A percentile compares a stretch with the other conserved stretches of the same genome.
Evolutionary conservation across 257 asterid species (phyloP).

Genomic region (Solanum chaucha): DNA sequence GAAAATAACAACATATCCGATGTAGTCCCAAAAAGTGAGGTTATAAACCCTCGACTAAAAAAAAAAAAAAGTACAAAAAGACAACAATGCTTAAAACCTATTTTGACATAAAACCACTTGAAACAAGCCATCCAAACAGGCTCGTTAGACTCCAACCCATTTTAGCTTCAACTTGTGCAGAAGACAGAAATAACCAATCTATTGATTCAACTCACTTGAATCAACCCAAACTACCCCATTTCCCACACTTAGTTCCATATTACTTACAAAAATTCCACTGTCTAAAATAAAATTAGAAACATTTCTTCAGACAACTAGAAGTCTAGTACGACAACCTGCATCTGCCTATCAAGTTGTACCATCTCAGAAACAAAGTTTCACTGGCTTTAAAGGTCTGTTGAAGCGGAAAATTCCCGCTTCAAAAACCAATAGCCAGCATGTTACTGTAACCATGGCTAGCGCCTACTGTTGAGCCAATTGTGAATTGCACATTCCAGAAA

Average conservation of each 20-base stretch:
- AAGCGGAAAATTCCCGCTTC: not conserved
- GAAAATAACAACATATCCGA: not conserved
- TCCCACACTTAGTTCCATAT: not conserved
- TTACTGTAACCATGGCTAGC: not conserved
- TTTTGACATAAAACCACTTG: not conserved
- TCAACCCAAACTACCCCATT: not conserved
- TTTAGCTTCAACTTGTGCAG: not conserved
- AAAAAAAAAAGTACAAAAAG: not conserved
- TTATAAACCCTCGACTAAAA: not conserved
- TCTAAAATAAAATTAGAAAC: not conserved
- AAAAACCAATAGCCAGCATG: not conserved
- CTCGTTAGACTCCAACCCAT: not conserved
- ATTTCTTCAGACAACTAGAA: not conserved
- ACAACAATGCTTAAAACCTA: not conserved
- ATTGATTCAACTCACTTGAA: too few species aligned
- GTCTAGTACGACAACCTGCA: not conserved
- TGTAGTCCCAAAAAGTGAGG: not conserved
- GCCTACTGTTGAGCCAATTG: not conserved
- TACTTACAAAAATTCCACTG: not conserved
- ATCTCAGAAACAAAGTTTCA: not conserved
- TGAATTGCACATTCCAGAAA: not conserved
- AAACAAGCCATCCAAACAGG: not conserved
- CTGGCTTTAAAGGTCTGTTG: not conserved
- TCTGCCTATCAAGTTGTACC: not conserved
- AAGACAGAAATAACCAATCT: not conserved